Base-by-base conservation (phyloP, 495 filamentous ascomycete species). In the Talaromyces nanjingensis region DNA sequence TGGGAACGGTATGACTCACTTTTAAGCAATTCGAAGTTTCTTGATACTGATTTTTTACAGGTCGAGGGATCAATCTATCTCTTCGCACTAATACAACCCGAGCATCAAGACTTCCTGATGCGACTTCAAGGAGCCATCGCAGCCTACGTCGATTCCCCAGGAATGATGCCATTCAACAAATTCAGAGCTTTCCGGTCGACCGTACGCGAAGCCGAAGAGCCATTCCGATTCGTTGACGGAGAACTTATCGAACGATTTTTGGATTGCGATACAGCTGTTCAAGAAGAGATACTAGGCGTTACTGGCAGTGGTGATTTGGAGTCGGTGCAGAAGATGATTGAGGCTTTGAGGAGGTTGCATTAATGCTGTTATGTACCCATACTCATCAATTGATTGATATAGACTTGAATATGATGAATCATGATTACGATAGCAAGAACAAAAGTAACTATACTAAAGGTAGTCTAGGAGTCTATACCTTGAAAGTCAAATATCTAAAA, bases 21-120 rank as follows among this genome's bases (percentile, higher is more conserved):
- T 12, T 4, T 7, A 47, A 20, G 25, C 25, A 6, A 47, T 2
- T 45, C 12, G 5, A 6, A 47, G n/a, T n/a, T n/a, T 9, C 6
- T 47, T 20, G 18, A 9, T 49, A 12, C 45, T 49, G 5, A 49
- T 49, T 49, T 4, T 22, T 20, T 49, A 49, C n/a, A 96, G 91
- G 87, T 91, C 25, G 94, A 97, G 71, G 94, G 94, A 39, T 88
- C 89, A 9, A 89, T 99, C 65, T 96, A 96, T 74, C 85, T 98
- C 69, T 92, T 94, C 73, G 91, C 87, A 0, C 75, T 87, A 6
- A 92, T 99, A 64, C 78, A 85, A 9, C 79, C 86, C 0, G 72
- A 81, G 0, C 81, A 88, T 52, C 88, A 89, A 66, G 87, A 96
- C 65, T 81, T 96, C 60, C 83, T 99, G 11, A 90, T 97, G 74